Evolutionary conservation across 176 grass and related monocot species (phyloP), one percentile per base, ranked within the genome.

Genomic region (Canna indica): DNA sequence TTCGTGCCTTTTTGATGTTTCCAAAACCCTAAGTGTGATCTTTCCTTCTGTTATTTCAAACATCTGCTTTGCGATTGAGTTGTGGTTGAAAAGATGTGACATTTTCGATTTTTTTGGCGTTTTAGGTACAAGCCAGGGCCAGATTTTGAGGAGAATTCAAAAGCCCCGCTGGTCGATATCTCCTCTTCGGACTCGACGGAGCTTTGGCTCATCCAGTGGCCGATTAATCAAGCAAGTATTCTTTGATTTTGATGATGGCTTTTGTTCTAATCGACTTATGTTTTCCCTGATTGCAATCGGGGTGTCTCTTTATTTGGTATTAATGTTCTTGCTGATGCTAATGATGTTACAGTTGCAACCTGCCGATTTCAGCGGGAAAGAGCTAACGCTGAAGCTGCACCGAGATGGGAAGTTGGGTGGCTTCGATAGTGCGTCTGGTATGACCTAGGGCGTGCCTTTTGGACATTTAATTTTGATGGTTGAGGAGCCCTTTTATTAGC

Each of bases 201-300:
- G 80, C 75, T 88, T 81, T 95, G 91, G 91, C 83, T 95, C 25
- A 88, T 95, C 45, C 91, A 95, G 61, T 91, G 83, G 87, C 83
- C 88, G 52, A 70, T 91, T 64, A 78, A 95, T 71, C 75, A 88
- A 78, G 85, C 85, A 77, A 35, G 15, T 65, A 30, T 63, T 73
- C 2, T n/a, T 32, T 56, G 45, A 28, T 7, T 71, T 70, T 38
- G 33, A 69, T 15, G 27, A 36, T 15, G 26, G 12, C 67, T 22
- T 34, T 29, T 64, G 34, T 39, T 82, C 62, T n/a, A n/a, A n/a
- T n/a, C n/a, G n/a, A n/a, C n/a, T n/a, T n/a, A n/a, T n/a, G n/a
- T n/a, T n/a, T n/a, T 73, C 10, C 36, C 28, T 9, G 7, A 44
- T 15, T 44, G 4, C 13, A 7, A n/a, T 48, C 26, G 17, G 27